Conservation (phyloP, 768 basidiomycete genomes). For the Naganishia antarctica region DNA sequence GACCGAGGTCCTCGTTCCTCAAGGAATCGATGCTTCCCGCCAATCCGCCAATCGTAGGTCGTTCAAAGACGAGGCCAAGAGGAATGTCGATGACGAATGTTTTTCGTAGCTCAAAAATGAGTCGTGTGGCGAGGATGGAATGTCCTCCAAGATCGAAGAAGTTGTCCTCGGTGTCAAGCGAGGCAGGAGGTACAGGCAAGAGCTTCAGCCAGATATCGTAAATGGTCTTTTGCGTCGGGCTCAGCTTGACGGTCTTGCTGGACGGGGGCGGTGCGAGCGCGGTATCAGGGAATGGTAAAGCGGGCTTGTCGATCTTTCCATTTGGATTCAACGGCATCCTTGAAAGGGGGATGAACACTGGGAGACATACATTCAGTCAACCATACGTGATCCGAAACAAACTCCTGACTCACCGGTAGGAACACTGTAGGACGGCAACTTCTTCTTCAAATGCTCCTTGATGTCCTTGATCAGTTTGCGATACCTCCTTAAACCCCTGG, state of each 20-base stretch:
- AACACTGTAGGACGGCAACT: conserved; percentile 88
- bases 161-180: conserved; percentile 80
- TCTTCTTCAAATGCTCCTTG: conserved; percentile 91
- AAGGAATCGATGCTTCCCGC: conserved; percentile 70
- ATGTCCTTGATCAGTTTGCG: conserved; percentile 85
- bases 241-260: conserved; percentile 54
- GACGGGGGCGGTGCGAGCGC: conserved; percentile 57
- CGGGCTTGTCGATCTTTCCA: conserved; percentile 98
- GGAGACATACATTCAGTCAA: background rate
- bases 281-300: conserved; percentile 96
- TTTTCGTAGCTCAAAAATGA: conserved; percentile 95
- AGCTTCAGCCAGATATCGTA: conserved; percentile 78
- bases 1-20: conserved; percentile 73
- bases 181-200: conserved; percentile 69
- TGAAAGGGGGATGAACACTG: conserved; percentile 87
- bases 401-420: conserved; percentile 81
- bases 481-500: conserved; percentile 76
- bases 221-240: conserved; percentile 72
- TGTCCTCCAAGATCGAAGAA: conserved; percentile 99
- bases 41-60: conserved; percentile 75
- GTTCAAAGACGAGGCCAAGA: conserved; percentile 81
- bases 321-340: conserved; percentile 98
- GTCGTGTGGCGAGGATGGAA: conserved; percentile 92
- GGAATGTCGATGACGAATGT: conserved; percentile 84
- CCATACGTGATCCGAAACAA: background rate